Conservation (phyloP, 148 eudicot species). For the Persicaria maculosa region DNA sequence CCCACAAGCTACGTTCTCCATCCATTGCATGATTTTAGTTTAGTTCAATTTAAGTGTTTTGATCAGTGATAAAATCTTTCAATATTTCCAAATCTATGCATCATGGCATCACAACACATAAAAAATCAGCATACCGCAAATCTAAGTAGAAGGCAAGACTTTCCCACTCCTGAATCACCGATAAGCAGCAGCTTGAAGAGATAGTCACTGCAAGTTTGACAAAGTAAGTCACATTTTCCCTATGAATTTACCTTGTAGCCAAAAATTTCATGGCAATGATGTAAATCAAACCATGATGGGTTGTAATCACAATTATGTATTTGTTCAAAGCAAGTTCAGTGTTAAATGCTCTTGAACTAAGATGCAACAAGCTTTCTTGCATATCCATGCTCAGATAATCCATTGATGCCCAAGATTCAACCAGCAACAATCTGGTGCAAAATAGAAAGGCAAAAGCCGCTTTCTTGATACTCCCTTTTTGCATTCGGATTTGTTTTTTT, state of each 20-base stretch:
- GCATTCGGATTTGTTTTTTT: no score
- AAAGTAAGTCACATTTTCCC: neutral
- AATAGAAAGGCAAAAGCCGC: no score
- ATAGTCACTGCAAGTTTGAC: constrained; percentile 24
- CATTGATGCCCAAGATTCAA: no score
- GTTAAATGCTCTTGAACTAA: neutral
- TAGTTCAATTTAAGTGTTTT: neutral
- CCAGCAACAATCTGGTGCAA: no score
- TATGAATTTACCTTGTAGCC: neutral
- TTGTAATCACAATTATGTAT: neutral
- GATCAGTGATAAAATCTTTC: neutral
- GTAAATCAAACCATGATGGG: neutral
- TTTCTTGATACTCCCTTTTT: no score
- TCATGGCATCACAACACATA: neutral
- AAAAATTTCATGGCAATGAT: neutral
- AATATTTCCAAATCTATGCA: no score
- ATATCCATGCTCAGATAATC: neutral
- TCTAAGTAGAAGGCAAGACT: constrained; percentile 29
- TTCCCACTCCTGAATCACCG: constrained; percentile 34
- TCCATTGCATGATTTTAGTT: neutral
- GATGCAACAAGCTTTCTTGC: neutral
- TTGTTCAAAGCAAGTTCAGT: neutral
- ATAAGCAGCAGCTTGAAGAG: constrained; percentile 33
- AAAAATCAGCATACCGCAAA: constrained; percentile 22
- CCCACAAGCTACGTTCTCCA: neutral